Base-by-base conservation (phyloP, 305 asterid genomes). In the Fraxinus latifolia region DNA sequence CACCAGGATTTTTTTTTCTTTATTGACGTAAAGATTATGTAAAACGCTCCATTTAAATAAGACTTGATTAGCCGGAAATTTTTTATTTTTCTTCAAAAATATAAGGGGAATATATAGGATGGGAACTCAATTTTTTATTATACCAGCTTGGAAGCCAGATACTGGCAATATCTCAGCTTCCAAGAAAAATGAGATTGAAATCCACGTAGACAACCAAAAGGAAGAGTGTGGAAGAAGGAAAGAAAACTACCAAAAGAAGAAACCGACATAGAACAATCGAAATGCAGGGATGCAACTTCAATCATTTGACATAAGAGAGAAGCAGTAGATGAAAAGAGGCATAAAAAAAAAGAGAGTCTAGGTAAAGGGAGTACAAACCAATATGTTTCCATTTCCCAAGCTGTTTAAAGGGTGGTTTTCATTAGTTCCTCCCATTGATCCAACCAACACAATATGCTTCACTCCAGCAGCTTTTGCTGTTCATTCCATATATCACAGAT, bases 391-490 rank as follows among this genome's bases (percentile, higher is more conserved):
- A 50, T 95, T 91, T 32, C 97, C 99, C 77, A 95, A 60, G 89
- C 90, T 91, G 88, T 95, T 95, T 17, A 95, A 82, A 21, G 97
- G 97, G 85, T 95, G 91, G 81, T 90, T 90, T 3, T 80, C 91
- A 77, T 90, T 88, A 21, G 90, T 91, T 88, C 97, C 99, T 85
- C 99, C 99, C 99, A 95, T 95, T 19, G 99, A 95, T 81, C 99
- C 99, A 76, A 95, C 93, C 89, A 95, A 85, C 83, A 95, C 97
- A 83, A 95, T 92, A 1, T 92, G 99, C 92, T 95, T 92, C 83
- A 93, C 98, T 68, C 98, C 98, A 80, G 96, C 97, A 86, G 93
- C 95, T 89, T 93, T 95, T 75, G 99, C 99, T 95, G 95, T 82
- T 81, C 71, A 87, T 68, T 7, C 65, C 1, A 32, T 25, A 14